Conservation (phyloP, 371 early-diverging fungal genomes). For the Chytridium lagenaria region DNA sequence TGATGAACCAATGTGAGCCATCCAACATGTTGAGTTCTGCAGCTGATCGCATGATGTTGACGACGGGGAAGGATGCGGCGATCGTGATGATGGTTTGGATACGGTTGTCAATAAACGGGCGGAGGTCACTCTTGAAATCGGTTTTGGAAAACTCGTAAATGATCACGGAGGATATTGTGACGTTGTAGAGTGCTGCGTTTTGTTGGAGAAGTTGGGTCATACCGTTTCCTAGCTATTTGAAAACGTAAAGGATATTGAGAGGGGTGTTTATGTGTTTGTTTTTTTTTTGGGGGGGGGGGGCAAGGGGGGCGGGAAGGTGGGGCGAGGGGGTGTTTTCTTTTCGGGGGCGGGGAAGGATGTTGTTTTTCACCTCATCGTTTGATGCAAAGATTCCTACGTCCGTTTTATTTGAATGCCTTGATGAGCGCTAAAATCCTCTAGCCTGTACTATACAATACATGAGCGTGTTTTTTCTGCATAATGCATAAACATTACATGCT, state of each 20-base stretch:
- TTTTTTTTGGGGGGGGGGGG: too few species aligned
- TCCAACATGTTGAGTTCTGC: neutral
- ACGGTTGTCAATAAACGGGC: neutral
- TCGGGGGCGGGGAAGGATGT: too few species aligned
- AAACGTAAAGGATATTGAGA: too few species aligned
- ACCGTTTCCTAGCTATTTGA: slow-evolving; percentile 16
- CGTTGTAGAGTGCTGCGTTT: slow-evolving; percentile 8
- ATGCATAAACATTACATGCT: neutral
- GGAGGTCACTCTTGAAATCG: neutral
- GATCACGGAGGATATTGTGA: neutral
- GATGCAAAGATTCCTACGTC: neutral
- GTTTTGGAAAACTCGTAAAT: neutral
- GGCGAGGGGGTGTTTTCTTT: neutral
- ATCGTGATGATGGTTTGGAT: slow-evolving; percentile 4
- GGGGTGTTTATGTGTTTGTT: too few species aligned
- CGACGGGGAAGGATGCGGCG: neutral
- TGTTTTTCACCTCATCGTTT: slow-evolving; percentile 17
- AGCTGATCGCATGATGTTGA: neutral
- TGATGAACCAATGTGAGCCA: slow-evolving; percentile 7
- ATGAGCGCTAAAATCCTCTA: neutral
- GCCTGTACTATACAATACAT: neutral
- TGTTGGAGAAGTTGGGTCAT: slow-evolving; percentile 16
- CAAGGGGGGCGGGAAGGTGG: neutral
- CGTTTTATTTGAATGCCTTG: slow-evolving; percentile 1
- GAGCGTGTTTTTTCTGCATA: neutral